Conservation (phyloP, 805 yeast species). For the Pichia manshurica region DNA sequence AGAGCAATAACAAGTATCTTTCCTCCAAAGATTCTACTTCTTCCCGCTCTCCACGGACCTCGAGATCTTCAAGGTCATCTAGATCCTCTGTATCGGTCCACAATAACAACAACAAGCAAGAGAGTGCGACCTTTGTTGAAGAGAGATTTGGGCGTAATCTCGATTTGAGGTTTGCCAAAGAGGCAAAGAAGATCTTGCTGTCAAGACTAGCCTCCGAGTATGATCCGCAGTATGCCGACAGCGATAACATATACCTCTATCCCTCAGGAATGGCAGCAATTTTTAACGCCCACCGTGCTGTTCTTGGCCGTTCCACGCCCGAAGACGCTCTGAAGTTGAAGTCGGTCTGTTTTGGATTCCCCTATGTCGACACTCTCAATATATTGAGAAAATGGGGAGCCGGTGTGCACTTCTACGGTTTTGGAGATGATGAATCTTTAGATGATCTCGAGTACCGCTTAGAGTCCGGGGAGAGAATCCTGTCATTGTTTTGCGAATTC, state of each 20-base stretch:
- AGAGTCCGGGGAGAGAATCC: conserved; percentile 57
- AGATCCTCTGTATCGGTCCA: conserved; percentile 9
- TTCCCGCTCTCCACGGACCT: conserved; percentile 19
- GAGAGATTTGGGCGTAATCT: conserved; percentile 87
- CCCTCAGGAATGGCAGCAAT: conserved; percentile 94
- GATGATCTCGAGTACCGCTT: conserved; percentile 59
- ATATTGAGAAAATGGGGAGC: conserved; percentile 86
- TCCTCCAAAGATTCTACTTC: conserved; percentile 16
- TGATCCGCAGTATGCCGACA: conserved; percentile 29
- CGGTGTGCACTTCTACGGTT: conserved; percentile 80
- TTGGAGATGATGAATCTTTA: conserved; percentile 69
- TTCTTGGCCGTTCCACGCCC: conserved; percentile 11
- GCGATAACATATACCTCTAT: conserved; percentile 69
- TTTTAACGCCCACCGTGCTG: conserved; percentile 64
- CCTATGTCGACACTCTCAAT: conserved; percentile 88
- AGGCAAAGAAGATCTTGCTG: conserved; percentile 70
- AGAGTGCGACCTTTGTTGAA: conserved; percentile 66
- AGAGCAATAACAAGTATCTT: conserved; percentile 17
- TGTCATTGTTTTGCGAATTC: conserved; percentile 83
- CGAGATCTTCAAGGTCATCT: conserved; percentile 24
- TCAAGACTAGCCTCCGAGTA: conserved; percentile 66
- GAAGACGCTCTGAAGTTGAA: conserved; percentile 32
- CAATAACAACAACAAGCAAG: conserved; percentile 31
- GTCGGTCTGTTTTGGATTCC: conserved; percentile 93
- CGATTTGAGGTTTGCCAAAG: conserved; percentile 66